Evolutionary conservation across 2,329 filamentous ascomycete genomes (phyloP).

Genomic region (Arthrobotrys megalospora): DNA sequence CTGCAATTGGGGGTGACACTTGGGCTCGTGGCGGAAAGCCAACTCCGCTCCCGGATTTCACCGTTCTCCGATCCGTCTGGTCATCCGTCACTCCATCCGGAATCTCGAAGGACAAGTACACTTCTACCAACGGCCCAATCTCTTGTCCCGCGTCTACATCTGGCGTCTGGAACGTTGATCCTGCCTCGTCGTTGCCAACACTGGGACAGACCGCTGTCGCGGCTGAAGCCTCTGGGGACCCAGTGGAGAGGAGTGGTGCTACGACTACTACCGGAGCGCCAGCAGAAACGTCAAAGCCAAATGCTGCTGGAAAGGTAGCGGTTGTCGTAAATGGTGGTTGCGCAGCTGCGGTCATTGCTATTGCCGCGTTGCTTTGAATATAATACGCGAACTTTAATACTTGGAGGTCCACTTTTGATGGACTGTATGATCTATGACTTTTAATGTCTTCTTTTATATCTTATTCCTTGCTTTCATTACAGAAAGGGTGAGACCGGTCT

Average conservation of each 20-base stretch:
- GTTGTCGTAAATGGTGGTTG: constrained; percentile 26
- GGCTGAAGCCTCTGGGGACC: constrained; percentile 22
- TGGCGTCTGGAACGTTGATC: constrained; percentile 80
- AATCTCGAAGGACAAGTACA: constrained; percentile 77
- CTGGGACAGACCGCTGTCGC: constrained; percentile 72
- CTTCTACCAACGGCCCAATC: constrained; percentile 74
- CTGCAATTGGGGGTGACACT: constrained; percentile 72
- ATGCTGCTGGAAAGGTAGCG: constrained; percentile 27
- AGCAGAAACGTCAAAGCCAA: constrained; percentile 33
- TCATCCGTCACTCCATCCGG: constrained; percentile 79
- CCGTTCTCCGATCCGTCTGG: constrained; percentile 84
- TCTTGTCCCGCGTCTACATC: constrained; percentile 79
- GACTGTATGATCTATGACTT: constrained; percentile 28
- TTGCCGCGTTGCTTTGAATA: constrained; percentile 37
- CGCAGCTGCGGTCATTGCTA: constrained; percentile 24
- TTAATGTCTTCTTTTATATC: constrained; percentile 10
- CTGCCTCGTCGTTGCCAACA: constrained; percentile 78
- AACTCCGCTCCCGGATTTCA: constrained; percentile 77
- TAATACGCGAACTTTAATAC: not conserved
- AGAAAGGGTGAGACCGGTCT: too few relatives aligned
- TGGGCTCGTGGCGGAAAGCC: constrained; percentile 78
- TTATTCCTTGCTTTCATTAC: constrained; percentile 5
- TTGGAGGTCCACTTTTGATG: not conserved
- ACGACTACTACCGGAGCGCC: constrained; percentile 39
- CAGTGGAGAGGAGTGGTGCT: constrained; percentile 53